Base-by-base conservation (phyloP, 192 early-diverging fungal species). In the Coemansia sp. region DNA sequence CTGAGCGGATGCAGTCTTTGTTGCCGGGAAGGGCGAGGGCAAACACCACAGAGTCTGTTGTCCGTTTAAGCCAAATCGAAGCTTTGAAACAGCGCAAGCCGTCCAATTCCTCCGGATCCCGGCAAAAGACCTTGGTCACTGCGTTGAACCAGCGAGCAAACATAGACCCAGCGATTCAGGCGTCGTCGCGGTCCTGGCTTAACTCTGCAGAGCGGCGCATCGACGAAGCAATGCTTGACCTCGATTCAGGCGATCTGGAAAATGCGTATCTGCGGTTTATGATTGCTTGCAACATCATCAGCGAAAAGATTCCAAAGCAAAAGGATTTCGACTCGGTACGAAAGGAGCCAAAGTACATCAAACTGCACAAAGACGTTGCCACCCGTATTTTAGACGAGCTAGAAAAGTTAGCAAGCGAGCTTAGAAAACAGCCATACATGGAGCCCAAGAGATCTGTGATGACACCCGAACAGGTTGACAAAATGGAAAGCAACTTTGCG, bases 221-320 rank as follows among this genome's bases (percentile, higher is more conserved):
- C 39, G 67, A 72, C 49, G 67, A 77, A 29, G 79, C 67, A 1
- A 61, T 61, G 21, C 56, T 64, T 23, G 34, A 49, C 43, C 56
- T 66, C 5, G 30, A 31, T 7, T n/a, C 59, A 4, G 64, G 59
- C 6, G 70, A 82, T 20, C 42, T 58, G 23, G 71, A 84, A 26
- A 65, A 59, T 33, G 82, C 82, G 18, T 80, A 77, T 29, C 35
- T 84, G 28, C 55, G 66, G 12, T 80, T 66, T 46, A 74, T 72
- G 74, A 74, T 61, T 20, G 70, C 65, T 2, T 72, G 58, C 35
- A 88, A 85, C 28, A 86, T 87, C 28, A 55, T 85, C 26, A 55
- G 77, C 7, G 83, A 85, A 34, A 68, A 84, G 21, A 59, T 90
- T 16, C 66, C 63, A 16, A 68, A 73, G 6, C 65, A 74, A 53